A percentile compares a stretch with the other conserved stretches of the same genome.
Evolutionary conservation across 1,284 basidiomycete genomes (phyloP).

Genomic region (Ustilago xerochloae): DNA sequence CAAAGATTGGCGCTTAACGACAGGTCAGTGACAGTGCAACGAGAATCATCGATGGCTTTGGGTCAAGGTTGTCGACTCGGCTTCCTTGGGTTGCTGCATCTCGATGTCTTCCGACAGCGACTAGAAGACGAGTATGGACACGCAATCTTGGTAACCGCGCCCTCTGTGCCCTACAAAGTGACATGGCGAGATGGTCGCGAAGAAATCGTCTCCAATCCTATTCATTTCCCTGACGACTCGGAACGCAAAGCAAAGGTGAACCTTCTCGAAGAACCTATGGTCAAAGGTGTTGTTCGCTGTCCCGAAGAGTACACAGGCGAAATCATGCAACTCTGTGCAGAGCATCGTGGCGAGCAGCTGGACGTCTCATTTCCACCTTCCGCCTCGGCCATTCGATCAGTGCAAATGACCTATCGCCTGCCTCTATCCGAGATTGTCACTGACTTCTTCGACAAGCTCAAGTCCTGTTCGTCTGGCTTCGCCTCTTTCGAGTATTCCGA

Average conservation of each 20-base stretch:
- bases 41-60: slow-evolving; percentile 91
- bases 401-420: slow-evolving; percentile 62
- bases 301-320: slow-evolving; percentile 66
- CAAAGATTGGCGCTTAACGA: slow-evolving; percentile 86
- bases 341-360: slow-evolving; percentile 65
- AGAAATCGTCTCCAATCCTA: slow-evolving; percentile 60
- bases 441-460: slow-evolving; percentile 67
- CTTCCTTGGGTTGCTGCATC: slow-evolving; percentile 93
- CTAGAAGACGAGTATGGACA: slow-evolving; percentile 89
- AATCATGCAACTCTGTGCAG: slow-evolving; percentile 67
- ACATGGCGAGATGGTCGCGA: slow-evolving; percentile 52
- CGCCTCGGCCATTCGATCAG: slow-evolving; percentile 45
- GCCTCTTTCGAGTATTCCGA: slow-evolving; percentile 65
- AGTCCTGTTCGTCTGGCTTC: slow-evolving; percentile 65
- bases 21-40: slow-evolving; percentile 87
- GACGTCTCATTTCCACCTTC: slow-evolving; percentile 47
- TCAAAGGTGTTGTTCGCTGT: slow-evolving; percentile 58
- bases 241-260: slow-evolving; percentile 49
- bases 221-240: slow-evolving; percentile 64
- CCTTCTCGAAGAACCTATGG: slow-evolving; percentile 61
- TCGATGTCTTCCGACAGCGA: slow-evolving; percentile 95
- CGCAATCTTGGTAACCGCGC: slow-evolving; percentile 64
- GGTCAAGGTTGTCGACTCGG: slow-evolving; percentile 95
- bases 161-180: slow-evolving; percentile 64
- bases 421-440: slow-evolving; percentile 66